phyloP scores from a whole-genome alignment of 495 filamentous ascomycete genomes.

The Penicillium samsonianum region DNA sequence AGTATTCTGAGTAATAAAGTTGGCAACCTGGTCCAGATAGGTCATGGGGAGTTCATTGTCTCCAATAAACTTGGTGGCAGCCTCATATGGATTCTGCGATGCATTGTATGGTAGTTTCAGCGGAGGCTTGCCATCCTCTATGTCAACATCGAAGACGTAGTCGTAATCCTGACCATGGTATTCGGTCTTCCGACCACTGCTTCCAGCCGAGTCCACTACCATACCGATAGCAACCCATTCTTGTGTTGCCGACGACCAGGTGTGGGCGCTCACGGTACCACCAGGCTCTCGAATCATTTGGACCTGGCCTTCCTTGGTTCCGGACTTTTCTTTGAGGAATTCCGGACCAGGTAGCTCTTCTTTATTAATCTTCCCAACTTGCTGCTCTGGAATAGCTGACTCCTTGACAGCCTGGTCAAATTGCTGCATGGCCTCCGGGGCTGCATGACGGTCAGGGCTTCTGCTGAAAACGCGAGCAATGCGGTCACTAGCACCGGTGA shows the following conservation, averaged over 20 bases:
- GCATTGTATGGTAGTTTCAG: conserved; percentile 93
- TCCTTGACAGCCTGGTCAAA: conserved; percentile 81
- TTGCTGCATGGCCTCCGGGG: conserved; percentile 53
- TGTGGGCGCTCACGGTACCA: conserved; percentile 76
- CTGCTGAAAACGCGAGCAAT: conserved; percentile 84
- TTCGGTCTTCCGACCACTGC: conserved; percentile 69
- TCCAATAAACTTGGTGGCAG: conserved; percentile 85
- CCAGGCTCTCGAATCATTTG: conserved; percentile 83
- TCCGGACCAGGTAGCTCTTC: conserved; percentile 84
- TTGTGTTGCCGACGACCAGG: conserved; percentile 68
- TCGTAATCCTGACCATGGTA: conserved; percentile 91
- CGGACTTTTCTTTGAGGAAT: conserved; percentile 74
- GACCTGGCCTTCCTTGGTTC: conserved; percentile 91
- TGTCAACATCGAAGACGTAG: conserved; percentile 97
- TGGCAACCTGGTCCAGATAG: conserved; percentile 90
- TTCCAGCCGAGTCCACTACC: conserved; percentile 86
- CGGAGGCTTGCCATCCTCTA: conserved; percentile 91
- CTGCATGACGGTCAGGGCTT: conserved; percentile 67
- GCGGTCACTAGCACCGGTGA: conserved; percentile 87
- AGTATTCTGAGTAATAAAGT: conserved; percentile 90
- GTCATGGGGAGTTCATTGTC: conserved; percentile 88
- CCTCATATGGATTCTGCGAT: conserved; percentile 89
- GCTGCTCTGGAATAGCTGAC: conserved; percentile 84
- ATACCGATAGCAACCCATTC: conserved; percentile 89
- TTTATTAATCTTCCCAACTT: conserved; percentile 80